Percentiles rank a stretch among this genome's conserved stretches.
phyloP scores from a whole-genome alignment of 352 stramenopile species.

The Phytophthora citricola region DNA sequence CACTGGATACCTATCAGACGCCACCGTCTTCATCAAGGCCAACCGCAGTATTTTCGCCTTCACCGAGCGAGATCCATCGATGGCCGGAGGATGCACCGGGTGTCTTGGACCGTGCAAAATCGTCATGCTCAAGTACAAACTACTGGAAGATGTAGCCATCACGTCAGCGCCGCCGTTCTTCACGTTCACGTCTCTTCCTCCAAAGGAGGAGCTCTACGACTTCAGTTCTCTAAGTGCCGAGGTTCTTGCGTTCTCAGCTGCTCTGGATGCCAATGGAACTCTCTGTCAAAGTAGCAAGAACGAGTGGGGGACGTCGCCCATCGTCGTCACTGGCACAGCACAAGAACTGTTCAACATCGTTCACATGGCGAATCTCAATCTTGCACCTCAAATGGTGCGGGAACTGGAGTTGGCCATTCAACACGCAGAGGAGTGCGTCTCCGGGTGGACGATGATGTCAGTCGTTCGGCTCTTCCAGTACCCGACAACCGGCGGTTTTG shows the following conservation, averaged over 20 bases:
- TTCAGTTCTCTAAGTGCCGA: conserved; percentile 29
- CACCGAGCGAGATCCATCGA: conserved; percentile 23
- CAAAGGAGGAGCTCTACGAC: conserved; percentile 20
- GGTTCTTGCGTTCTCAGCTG: conserved; percentile 17
- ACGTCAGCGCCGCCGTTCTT: conserved; percentile 23
- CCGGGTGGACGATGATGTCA: conserved; percentile 20
- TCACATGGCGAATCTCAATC: conserved; percentile 17
- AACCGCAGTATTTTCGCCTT: conserved; percentile 29
- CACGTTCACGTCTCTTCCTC: conserved; percentile 12
- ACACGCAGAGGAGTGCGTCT: neutral
- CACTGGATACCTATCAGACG: conserved; percentile 21
- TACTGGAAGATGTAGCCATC: conserved; percentile 12
- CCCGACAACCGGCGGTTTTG: conserved; percentile 15
- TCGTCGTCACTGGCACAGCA: conserved; percentile 21
- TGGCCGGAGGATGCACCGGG: conserved; percentile 23
- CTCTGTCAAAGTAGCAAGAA: conserved; percentile 32
- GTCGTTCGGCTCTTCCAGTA: conserved; percentile 22
- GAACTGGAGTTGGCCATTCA: conserved; percentile 16
- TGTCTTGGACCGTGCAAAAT: conserved; percentile 28
- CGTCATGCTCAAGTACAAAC: conserved; percentile 29
- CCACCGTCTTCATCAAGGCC: conserved; percentile 26
- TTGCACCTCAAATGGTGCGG: conserved; percentile 19
- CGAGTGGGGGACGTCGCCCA: conserved; percentile 24
- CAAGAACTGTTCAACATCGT: conserved; percentile 26
- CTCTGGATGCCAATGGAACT: conserved; percentile 18